Conservation (phyloP, 306 rosid species). For the Senna siamea region DNA sequence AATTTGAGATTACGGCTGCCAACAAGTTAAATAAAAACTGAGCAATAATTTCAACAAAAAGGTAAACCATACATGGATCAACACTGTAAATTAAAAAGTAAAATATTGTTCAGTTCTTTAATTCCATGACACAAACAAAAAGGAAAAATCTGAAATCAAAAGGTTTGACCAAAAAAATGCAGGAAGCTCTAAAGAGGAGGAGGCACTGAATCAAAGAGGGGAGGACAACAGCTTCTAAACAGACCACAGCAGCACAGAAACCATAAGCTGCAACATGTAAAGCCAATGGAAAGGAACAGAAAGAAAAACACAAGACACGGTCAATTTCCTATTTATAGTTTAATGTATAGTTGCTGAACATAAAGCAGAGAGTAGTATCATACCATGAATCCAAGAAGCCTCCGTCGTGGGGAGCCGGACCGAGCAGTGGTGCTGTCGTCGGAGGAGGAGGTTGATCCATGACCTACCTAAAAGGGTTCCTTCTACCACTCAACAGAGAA, state of each 20-base stretch:
- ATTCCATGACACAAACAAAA: neutral
- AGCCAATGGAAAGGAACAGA: neutral
- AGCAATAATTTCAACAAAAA: neutral
- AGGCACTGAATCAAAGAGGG: conserved; percentile 63
- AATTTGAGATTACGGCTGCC: neutral
- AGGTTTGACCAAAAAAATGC: conserved; percentile 1
- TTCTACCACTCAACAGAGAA: neutral
- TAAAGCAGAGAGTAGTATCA: neutral
- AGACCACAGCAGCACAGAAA: conserved; percentile 78
- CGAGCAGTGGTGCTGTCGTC: conserved; percentile 50
- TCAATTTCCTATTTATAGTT: conserved; percentile 15
- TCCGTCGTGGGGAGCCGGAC: conserved; percentile 39
- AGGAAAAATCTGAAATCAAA: conserved; percentile 1
- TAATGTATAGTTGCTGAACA: neutral
- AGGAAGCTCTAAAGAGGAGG: conserved; percentile 60
- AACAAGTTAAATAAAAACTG: neutral
- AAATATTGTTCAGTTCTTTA: neutral
- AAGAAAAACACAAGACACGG: neutral
- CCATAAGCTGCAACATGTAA: conserved; percentile 63
- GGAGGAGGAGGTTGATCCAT: conserved; percentile 65
- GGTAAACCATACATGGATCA: neutral
- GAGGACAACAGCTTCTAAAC: conserved; percentile 71
- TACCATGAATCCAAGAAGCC: conserved; percentile 71
- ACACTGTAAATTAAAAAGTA: neutral
- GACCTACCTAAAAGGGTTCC: conserved; percentile 1